Base-by-base conservation (phyloP, 1,284 basidiomycete genomes). In the Ganoderma sinense region DNA sequence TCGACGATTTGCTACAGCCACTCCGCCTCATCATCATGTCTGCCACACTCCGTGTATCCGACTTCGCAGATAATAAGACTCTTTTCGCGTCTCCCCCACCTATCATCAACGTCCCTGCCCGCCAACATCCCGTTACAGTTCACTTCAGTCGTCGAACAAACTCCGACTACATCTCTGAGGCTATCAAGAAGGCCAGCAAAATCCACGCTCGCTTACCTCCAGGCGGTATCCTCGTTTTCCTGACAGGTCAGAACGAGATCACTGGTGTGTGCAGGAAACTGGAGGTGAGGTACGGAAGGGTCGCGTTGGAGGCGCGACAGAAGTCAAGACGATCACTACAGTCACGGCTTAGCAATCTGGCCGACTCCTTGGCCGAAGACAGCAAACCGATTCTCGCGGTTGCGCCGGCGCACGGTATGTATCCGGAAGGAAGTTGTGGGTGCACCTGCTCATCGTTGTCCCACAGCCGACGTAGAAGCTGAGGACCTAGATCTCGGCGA, bases 11-110 rank as follows among this genome's bases (percentile, higher is more conserved):
- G 1, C 64, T 41, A 2, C 75, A 95, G 87, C 97, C 97, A 13
- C 83, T 99, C 8, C 91, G 98, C 14, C 86, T 99, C 55, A 90
- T 99, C 71, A 98, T 99, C 83, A 99, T 99, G 98, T 99, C 97
- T 53, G 98, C 98, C 1, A 99, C 98, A 0, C 88, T 99, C 7
- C 94, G 97, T 33, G 93, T 99, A 31, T 90, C 91, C 64, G 98
- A 99, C 81, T 99, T 99, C 77, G 92, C 94, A 0, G 89, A 94
- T 71, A 99, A 99, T 82, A 87, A 84, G 62, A 89, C 89, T 0
- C 85, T 99, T 2, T 99, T 99, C 82, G 73, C 90, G 0, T 85
- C 84, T 0, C 90, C 95, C 6, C 97, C 98, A 18, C 98, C 98
- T 0, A 89, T 99, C 63, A 93, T 99, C 79, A 93, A 91, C 75